Percentiles rank a stretch among this genome's conserved stretches.
phyloP scores from a whole-genome alignment of 345 rosid genomes.

The Gossypium raimondii region DNA sequence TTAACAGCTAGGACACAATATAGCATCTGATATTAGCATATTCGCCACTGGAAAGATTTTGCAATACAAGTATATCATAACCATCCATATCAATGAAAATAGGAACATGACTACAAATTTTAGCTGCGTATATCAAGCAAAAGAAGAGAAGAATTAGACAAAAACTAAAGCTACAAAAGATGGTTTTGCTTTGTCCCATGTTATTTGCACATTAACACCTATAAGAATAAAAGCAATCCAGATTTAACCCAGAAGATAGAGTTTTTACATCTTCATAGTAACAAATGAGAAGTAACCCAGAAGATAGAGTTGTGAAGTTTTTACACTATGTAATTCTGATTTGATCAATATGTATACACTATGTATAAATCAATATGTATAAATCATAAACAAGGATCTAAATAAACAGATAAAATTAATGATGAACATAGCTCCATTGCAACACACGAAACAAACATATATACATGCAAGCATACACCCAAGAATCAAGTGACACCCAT shows the following conservation, averaged over 20 bases:
- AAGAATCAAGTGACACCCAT: background rate
- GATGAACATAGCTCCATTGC: background rate
- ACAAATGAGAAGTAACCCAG: background rate
- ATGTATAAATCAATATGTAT: too few relatives aligned
- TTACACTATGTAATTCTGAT: too few relatives aligned
- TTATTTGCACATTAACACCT: background rate
- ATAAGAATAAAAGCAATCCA: background rate
- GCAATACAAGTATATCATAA: too few relatives aligned
- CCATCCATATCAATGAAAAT: too few relatives aligned
- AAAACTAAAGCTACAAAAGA: background rate
- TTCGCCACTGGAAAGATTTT: too few relatives aligned
- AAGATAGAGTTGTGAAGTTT: too few relatives aligned
- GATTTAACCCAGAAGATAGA: background rate
- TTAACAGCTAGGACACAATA: too few relatives aligned
- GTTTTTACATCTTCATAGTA: background rate
- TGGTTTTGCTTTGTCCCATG: background rate
- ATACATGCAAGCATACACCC: background rate
- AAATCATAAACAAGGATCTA: too few relatives aligned
- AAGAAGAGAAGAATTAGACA: background rate
- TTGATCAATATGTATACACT: too few relatives aligned
- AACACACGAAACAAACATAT: background rate
- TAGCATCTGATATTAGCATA: too few relatives aligned
- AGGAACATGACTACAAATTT: background rate
- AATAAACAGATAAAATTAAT: too few relatives aligned
- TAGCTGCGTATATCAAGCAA: background rate